Percentiles rank a stretch among this genome's conserved stretches.
Evolutionary conservation across 108 stramenopile species (phyloP).

Genomic region (Nannochloropsis salina): DNA sequence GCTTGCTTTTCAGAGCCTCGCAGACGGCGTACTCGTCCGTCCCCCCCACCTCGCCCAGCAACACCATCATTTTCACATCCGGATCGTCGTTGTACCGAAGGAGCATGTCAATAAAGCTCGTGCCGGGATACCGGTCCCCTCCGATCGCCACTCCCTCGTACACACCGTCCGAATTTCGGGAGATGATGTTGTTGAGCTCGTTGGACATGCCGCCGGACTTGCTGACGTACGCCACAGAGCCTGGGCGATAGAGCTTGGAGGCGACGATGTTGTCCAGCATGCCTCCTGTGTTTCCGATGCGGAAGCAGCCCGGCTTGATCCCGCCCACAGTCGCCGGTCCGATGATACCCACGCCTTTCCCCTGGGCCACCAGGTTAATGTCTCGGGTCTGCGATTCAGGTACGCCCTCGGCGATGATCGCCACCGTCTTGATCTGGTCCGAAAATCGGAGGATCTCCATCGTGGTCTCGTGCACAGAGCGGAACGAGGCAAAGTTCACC

Average conservation of each 20-base stretch:
- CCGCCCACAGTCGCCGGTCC: conserved; percentile 87
- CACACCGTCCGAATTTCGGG: conserved; percentile 72
- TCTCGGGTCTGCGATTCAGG: conserved; percentile 73
- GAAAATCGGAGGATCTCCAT: conserved; percentile 67
- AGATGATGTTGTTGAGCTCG: conserved; percentile 83
- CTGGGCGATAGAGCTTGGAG: conserved; percentile 73
- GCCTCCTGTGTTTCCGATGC: conserved; percentile 87
- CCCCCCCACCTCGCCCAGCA: conserved; percentile 82
- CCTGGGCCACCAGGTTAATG: conserved; percentile 64
- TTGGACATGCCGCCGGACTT: conserved; percentile 83
- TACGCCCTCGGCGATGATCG: conserved; percentile 88
- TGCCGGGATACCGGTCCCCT: conserved; percentile 81
- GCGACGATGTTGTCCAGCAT: conserved; percentile 88
- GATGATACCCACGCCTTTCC: conserved; percentile 72
- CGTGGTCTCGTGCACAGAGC: conserved; percentile 67
- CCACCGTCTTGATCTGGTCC: conserved; percentile 71
- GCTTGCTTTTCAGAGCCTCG: conserved; percentile 68
- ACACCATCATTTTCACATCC: conserved; percentile 67
- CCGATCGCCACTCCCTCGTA: conserved; percentile 86
- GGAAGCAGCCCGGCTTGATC: conserved; percentile 81
- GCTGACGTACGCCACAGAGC: conserved; percentile 78
- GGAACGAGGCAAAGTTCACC: conserved; percentile 82
- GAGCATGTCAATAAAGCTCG: conserved; percentile 76
- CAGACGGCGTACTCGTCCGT: conserved; percentile 85
- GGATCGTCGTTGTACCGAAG: conserved; percentile 81